Evolutionary conservation across 2,329 filamentous ascomycete species (phyloP).

Genomic region (Xylaria sp.): DNA sequence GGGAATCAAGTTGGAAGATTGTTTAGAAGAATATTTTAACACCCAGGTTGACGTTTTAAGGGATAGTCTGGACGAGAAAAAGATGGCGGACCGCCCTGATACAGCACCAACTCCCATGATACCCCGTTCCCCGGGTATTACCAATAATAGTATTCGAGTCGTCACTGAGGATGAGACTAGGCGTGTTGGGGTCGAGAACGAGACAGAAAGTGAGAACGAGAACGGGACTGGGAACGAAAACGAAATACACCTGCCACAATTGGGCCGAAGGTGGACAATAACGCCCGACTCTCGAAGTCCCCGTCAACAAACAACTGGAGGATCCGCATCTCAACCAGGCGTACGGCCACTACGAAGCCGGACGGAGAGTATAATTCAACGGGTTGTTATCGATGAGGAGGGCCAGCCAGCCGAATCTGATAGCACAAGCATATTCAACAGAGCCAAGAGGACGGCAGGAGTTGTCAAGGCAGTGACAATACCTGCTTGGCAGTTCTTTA

Average conservation of each 20-base stretch:
- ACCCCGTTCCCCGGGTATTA: slow-evolving; percentile 26
- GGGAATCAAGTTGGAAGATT: slow-evolving; percentile 82
- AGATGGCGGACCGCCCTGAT: slow-evolving; percentile 39
- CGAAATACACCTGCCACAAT: slow-evolving; percentile 33
- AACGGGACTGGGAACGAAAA: slow-evolving; percentile 24
- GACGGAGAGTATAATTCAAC: slow-evolving; percentile 64
- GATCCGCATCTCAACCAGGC: slow-evolving; percentile 17
- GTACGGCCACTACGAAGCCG: slow-evolving; percentile 38
- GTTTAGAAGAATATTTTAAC: slow-evolving; percentile 93
- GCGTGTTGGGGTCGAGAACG: slow-evolving; percentile 20
- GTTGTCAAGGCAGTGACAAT: slow-evolving; percentile 84
- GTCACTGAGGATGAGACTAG: slow-evolving; percentile 34
- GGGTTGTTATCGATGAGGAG: slow-evolving; percentile 57
- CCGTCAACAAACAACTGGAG: slow-evolving; percentile 19
- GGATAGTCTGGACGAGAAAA: slow-evolving; percentile 61
- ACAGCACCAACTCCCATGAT: slow-evolving; percentile 37
- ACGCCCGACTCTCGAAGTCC: slow-evolving; percentile 11
- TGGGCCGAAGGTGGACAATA: slow-evolving; percentile 42
- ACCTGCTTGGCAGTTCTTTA: slow-evolving; percentile 97
- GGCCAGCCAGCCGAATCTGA: slow-evolving; percentile 49
- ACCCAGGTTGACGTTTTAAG: slow-evolving; percentile 86
- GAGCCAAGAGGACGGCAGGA: slow-evolving; percentile 50
- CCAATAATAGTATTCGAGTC: slow-evolving; percentile 37
- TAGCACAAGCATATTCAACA: slow-evolving; percentile 45
- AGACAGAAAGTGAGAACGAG: no score